Conservation (phyloP, 2,329 filamentous ascomycete genomes). For the Xylaria sp. region DNA sequence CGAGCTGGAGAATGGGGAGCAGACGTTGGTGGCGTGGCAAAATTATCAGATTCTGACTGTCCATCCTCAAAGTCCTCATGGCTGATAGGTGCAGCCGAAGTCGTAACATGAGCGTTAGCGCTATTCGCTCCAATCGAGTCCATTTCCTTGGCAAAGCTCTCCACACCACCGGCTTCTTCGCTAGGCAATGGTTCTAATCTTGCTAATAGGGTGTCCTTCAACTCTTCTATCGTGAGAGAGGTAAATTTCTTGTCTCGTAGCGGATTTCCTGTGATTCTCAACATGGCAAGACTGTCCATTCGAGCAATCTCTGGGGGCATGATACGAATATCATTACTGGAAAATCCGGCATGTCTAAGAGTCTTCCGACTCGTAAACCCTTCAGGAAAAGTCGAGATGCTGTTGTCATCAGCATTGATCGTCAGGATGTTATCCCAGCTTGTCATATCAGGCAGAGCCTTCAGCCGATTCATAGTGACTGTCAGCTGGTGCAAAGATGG, state of each 20-base stretch:
- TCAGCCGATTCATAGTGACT: conserved; percentile 84
- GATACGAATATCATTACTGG: conserved; percentile 81
- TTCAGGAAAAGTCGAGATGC: conserved; percentile 77
- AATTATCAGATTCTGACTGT: conserved; percentile 65
- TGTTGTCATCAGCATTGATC: conserved; percentile 84
- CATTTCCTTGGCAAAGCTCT: conserved; percentile 45
- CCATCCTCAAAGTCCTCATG: conserved; percentile 51
- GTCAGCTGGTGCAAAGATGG: conserved; percentile 79
- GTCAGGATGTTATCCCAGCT: conserved; percentile 79
- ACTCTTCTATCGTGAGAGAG: conserved; percentile 80
- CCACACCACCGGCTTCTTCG: conserved; percentile 39
- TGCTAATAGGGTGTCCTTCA: conserved; percentile 78
- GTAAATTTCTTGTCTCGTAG: conserved; percentile 88
- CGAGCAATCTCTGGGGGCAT: conserved; percentile 80
- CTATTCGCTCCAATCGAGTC: conserved; percentile 47
- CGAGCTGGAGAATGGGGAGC: conserved; percentile 62
- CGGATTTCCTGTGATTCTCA: conserved; percentile 89
- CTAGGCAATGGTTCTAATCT: conserved; percentile 69
- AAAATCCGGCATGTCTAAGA: conserved; percentile 83
- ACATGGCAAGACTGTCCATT: conserved; percentile 80
- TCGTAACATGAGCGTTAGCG: neutral
- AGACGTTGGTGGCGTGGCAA: conserved; percentile 68
- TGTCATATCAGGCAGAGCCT: conserved; percentile 76
- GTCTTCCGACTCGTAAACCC: conserved; percentile 76
- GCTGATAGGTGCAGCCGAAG: neutral